Conservation (phyloP, 2,329 filamentous ascomycete species). For the Cladophialophora carrionii region DNA sequence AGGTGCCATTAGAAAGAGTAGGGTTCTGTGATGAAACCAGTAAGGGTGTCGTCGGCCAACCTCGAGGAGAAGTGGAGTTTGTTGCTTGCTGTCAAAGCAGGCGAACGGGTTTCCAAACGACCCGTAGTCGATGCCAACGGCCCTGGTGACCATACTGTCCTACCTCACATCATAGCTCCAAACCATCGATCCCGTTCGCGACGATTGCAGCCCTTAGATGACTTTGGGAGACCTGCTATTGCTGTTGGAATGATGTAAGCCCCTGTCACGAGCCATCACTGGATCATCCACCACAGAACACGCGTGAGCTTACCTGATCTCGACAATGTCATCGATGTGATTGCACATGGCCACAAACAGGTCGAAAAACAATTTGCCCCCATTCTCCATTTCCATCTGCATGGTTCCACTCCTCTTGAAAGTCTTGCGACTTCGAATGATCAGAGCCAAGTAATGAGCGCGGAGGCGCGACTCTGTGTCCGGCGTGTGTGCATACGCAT, state of each 20-base stretch:
- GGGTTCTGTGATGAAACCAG: slow-evolving; percentile 47
- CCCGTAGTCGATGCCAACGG: slow-evolving; percentile 43
- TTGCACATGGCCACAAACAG: slow-evolving; percentile 98
- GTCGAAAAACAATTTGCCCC: slow-evolving; percentile 95
- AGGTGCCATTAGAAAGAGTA: slow-evolving; percentile 46
- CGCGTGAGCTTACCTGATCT: slow-evolving; percentile 68
- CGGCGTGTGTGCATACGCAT: slow-evolving; percentile 93
- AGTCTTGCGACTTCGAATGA: slow-evolving; percentile 94
- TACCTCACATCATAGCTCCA: slow-evolving; percentile 42
- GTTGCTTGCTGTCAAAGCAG: slow-evolving; percentile 37
- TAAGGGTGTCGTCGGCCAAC: slow-evolving; percentile 51
- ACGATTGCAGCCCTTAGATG: slow-evolving; percentile 51
- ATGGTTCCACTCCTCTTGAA: slow-evolving; percentile 98
- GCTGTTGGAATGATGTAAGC: slow-evolving; percentile 43
- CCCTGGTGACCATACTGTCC: slow-evolving; percentile 42
- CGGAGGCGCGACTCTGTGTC: slow-evolving; percentile 89
- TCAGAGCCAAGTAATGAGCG: slow-evolving; percentile 95
- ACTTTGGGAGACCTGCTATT: slow-evolving; percentile 58
- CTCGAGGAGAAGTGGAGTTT: slow-evolving; percentile 49
- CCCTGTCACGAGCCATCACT: slow-evolving; percentile 28
- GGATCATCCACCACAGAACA: slow-evolving; percentile 25
- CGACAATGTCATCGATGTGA: slow-evolving; percentile 93
- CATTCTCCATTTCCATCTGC: slow-evolving; percentile 97
- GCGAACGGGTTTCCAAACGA: slow-evolving; percentile 30
- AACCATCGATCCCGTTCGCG: slow-evolving; percentile 42